phyloP scores from a whole-genome alignment of 345 rosid species.

The Garcia nutans region DNA sequence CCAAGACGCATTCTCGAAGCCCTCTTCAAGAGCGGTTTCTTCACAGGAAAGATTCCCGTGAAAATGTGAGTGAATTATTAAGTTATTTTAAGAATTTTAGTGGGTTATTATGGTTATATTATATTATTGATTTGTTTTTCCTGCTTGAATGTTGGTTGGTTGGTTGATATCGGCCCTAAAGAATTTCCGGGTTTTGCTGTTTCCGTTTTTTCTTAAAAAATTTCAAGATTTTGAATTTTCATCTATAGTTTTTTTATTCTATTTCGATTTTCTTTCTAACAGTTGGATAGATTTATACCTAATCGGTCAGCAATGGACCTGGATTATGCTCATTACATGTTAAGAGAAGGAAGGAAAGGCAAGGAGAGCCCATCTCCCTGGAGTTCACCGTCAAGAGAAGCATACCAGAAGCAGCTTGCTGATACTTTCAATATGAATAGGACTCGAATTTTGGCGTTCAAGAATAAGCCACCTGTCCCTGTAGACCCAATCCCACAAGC shows the following conservation, averaged over 20 bases:
- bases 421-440: conserved; percentile 58
- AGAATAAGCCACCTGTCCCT: conserved; percentile 54
- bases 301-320: conserved; percentile 74
- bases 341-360: conserved; percentile 48
- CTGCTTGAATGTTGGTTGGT: background rate
- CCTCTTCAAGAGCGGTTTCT: conserved; percentile 18
- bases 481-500: conserved; percentile 29
- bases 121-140: background rate
- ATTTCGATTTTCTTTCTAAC: background rate
- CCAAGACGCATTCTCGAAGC: conserved; percentile 8
- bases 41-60: conserved; percentile 11
- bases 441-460: conserved; percentile 67
- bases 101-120: background rate
- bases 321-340: conserved; percentile 62
- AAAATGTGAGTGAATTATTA: conserved; percentile 14
- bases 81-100: background rate
- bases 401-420: conserved; percentile 61
- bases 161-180: background rate
- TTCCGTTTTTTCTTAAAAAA: too few relatives aligned
- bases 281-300: conserved; percentile 76
- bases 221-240: background rate
- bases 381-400: conserved; percentile 59
- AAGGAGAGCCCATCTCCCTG: conserved; percentile 36
- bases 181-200: background rate
- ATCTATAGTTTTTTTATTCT: background rate